Evolutionary conservation across 2,329 filamentous ascomycete species (phyloP).

Genomic region (Diaporthe sp.): DNA sequence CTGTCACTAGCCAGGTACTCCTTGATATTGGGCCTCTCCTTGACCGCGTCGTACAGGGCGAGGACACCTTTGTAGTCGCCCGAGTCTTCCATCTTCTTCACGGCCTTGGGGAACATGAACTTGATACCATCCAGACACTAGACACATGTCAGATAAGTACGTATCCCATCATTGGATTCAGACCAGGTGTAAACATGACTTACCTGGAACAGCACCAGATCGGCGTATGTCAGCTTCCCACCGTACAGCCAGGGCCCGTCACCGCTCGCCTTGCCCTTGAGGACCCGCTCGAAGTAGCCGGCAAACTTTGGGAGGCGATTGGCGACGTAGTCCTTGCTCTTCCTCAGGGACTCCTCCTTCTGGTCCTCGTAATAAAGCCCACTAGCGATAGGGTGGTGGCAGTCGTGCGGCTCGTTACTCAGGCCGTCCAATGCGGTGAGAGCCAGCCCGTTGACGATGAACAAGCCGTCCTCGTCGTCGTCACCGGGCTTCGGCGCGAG

Average conservation of each 20-base stretch:
- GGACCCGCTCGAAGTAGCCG: constrained; percentile 75
- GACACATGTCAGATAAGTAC: background rate
- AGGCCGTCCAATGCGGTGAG: constrained; percentile 80
- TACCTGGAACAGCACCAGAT: constrained; percentile 80
- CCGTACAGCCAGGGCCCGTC: constrained; percentile 77
- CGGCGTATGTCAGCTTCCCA: constrained; percentile 75
- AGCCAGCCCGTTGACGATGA: constrained; percentile 71
- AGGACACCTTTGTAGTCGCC: constrained; percentile 74
- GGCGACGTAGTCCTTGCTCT: constrained; percentile 68
- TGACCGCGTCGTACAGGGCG: constrained; percentile 72
- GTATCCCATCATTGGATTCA: background rate
- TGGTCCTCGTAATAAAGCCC: constrained; percentile 80
- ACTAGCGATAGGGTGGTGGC: constrained; percentile 77
- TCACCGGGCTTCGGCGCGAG: constrained; percentile 59
- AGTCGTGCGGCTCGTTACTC: constrained; percentile 79
- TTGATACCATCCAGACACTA: constrained; percentile 68
- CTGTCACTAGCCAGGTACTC: constrained; percentile 77
- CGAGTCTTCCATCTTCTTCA: constrained; percentile 64
- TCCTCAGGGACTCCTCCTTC: constrained; percentile 73
- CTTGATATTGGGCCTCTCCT: constrained; percentile 73
- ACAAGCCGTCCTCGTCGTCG: constrained; percentile 59
- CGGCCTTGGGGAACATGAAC: constrained; percentile 78
- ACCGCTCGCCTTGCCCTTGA: constrained; percentile 68
- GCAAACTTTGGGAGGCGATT: constrained; percentile 79
- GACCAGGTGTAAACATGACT: constrained; percentile 34